Evolutionary conservation across 1,284 basidiomycete species (phyloP).

Genomic region (Macrocystidia cucumis): DNA sequence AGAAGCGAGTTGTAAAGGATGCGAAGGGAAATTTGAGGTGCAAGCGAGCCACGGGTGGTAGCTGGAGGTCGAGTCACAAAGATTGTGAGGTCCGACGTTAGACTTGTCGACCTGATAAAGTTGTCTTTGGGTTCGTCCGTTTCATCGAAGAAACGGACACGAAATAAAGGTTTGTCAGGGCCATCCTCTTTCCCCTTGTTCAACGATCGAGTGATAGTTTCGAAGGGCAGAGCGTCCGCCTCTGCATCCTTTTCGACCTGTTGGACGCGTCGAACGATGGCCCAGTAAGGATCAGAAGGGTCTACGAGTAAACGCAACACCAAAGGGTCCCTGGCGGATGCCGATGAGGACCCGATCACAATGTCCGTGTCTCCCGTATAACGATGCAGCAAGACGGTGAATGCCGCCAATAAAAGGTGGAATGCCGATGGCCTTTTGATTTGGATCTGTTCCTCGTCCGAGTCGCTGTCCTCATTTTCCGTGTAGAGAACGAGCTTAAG

Average conservation of each 20-base stretch:
- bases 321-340: constrained; percentile 72
- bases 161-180: constrained; percentile 70
- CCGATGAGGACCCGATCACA: constrained; percentile 87
- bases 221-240: constrained; percentile 79
- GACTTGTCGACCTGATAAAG: constrained; percentile 73
- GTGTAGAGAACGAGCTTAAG: constrained; percentile 73
- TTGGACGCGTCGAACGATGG: constrained; percentile 83
- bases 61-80: constrained; percentile 62
- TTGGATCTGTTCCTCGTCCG: constrained; percentile 37
- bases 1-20: constrained; percentile 94
- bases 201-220: constrained; percentile 71
- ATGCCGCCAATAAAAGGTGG: constrained; percentile 88
- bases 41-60: constrained; percentile 67
- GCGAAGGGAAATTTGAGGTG: constrained; percentile 76
- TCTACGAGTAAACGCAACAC: constrained; percentile 84
- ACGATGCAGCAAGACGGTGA: constrained; percentile 86
- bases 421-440: constrained; percentile 72
- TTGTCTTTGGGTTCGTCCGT: constrained; percentile 69
- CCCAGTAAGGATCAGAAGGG: constrained; percentile 87
- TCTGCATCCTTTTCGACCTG: constrained; percentile 84
- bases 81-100: constrained; percentile 90
- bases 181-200: constrained; percentile 56
- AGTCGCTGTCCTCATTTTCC: constrained; percentile 49
- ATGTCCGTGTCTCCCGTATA: constrained; percentile 97
- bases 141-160: constrained; percentile 95